phyloP scores from a whole-genome alignment of 768 basidiomycete species.

The Lanmaoa pseudosensibilis region DNA sequence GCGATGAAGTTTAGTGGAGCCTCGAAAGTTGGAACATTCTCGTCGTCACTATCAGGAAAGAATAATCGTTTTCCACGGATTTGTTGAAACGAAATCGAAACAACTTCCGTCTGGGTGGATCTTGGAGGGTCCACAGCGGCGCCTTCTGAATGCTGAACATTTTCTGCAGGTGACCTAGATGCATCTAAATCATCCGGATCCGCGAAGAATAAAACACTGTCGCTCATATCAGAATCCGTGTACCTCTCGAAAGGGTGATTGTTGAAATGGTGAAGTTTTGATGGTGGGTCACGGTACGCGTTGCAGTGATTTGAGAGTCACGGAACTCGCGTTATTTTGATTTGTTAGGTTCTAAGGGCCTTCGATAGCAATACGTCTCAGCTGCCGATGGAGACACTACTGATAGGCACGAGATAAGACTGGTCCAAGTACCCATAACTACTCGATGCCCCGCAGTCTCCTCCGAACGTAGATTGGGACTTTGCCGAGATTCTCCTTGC shows the following conservation, averaged over 20 bases:
- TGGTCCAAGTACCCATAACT: too few species aligned
- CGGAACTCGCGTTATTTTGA: constrained; percentile 25
- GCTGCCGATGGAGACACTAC: too few species aligned
- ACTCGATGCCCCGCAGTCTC: too few species aligned
- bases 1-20: background rate
- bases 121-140: background rate
- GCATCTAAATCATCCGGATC: constrained; percentile 53
- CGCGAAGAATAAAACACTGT: constrained; percentile 53
- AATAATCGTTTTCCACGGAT: constrained; percentile 38
- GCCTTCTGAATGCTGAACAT: constrained; percentile 7
- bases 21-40: constrained; percentile 28
- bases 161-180: background rate
- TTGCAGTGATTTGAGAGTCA: background rate
- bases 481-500: too few species aligned
- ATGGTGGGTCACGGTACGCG: constrained; percentile 1
- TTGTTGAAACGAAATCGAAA: constrained; percentile 9
- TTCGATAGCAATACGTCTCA: background rate
- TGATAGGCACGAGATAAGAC: too few species aligned
- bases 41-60: constrained; percentile 46
- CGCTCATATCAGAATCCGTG: constrained; percentile 11
- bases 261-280: background rate
- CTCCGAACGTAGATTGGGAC: too few species aligned
- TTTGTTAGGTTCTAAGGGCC: constrained; percentile 17
- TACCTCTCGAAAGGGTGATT: background rate
- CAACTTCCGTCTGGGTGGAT: background rate